phyloP scores from a whole-genome alignment of 2,329 filamentous ascomycete species.

The Fusarium sp. region DNA sequence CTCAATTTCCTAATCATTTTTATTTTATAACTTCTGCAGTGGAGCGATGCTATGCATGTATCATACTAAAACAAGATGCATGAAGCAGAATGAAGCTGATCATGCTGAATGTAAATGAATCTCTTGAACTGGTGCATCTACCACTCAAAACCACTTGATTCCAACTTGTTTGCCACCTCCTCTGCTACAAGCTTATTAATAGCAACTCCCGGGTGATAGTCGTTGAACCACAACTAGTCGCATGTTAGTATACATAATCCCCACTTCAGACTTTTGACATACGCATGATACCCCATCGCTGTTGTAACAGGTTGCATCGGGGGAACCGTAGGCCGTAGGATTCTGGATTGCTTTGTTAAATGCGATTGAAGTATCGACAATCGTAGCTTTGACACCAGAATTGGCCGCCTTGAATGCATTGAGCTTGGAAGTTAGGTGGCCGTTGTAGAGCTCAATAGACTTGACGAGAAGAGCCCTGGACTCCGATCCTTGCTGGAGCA shows the following conservation, averaged over 20 bases:
- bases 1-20: too few relatives aligned
- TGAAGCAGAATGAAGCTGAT: too few relatives aligned
- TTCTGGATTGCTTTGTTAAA: slow-evolving; percentile 62
- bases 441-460: slow-evolving; percentile 59
- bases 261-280: not conserved
- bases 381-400: slow-evolving; percentile 49
- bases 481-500: slow-evolving; percentile 46
- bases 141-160: slow-evolving; percentile 13
- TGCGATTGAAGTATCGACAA: slow-evolving; percentile 59
- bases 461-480: slow-evolving; percentile 50
- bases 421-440: slow-evolving; percentile 48
- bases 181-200: slow-evolving; percentile 59
- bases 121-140: not conserved
- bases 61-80: too few relatives aligned
- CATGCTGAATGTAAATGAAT: too few relatives aligned
- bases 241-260: not conserved
- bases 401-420: slow-evolving; percentile 55
- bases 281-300: slow-evolving; percentile 59
- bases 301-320: slow-evolving; percentile 60
- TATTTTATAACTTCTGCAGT: too few relatives aligned
- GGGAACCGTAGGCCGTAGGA: slow-evolving; percentile 59
- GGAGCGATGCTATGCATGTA: too few relatives aligned
- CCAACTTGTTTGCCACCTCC: slow-evolving; percentile 50
- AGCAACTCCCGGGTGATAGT: slow-evolving; percentile 59
- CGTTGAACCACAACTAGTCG: slow-evolving; percentile 59